Evolutionary conservation across 2,329 filamentous ascomycete species (phyloP).

Genomic region (Shiraia sp.): DNA sequence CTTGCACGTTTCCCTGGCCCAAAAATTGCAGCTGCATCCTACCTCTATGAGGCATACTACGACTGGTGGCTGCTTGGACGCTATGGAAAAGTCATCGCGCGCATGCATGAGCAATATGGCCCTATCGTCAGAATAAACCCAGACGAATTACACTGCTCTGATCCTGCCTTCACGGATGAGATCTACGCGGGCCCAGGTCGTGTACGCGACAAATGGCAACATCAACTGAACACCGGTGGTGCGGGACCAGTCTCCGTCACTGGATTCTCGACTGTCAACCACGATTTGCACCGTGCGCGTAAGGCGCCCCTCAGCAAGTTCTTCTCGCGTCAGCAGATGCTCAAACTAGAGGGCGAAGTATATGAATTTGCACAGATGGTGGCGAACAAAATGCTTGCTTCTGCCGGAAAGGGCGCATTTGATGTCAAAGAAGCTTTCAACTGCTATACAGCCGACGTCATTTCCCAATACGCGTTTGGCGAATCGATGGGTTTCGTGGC

Average conservation of each 20-base stretch:
- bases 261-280: conserved; percentile 31
- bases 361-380: conserved; percentile 21
- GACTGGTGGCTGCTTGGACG: conserved; percentile 32
- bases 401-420: conserved; percentile 23
- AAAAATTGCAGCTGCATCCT: conserved; percentile 32
- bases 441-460: conserved; percentile 32
- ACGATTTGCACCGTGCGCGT: conserved; percentile 39
- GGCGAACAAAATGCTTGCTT: conserved; percentile 21
- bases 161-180: conserved; percentile 37
- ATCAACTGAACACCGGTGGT: conserved; percentile 30
- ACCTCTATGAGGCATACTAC: conserved; percentile 35
- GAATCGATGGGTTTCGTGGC: conserved; percentile 33
- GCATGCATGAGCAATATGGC: conserved; percentile 40
- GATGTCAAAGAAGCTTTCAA: conserved; percentile 35
- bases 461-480: conserved; percentile 31
- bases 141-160: conserved; percentile 37
- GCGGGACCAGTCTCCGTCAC: conserved; percentile 27
- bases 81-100: conserved; percentile 40
- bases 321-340: conserved; percentile 40
- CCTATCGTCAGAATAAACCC: conserved; percentile 36
- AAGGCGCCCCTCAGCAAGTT: conserved; percentile 39
- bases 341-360: conserved; percentile 29
- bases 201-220: conserved; percentile 26
- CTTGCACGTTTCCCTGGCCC: conserved; percentile 32
- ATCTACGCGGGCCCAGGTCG: conserved; percentile 36